These are phyloP conservation scores for Raddia distichophylla DNA, from an alignment of 176 grass and related monocot genomes.

Conservation along the genomic window DNA sequence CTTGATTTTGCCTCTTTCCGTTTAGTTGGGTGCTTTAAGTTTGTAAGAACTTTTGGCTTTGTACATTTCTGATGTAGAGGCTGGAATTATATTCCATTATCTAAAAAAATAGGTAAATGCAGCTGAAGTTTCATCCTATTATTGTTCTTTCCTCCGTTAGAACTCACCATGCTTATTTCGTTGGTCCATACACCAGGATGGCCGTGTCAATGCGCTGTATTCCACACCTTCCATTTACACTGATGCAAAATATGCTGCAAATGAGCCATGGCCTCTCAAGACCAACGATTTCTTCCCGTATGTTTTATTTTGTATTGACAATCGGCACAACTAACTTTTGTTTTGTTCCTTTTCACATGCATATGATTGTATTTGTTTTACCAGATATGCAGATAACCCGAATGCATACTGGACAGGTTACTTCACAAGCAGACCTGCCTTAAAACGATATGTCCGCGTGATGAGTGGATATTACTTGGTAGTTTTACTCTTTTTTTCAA, in stretches of 20 bases:
- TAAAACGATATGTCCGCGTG: conserved; percentile 80
- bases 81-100: too few species aligned
- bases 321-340: neutral
- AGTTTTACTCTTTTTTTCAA: conserved; percentile 14
- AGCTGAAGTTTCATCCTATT: conserved; percentile 8
- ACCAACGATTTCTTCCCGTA: conserved; percentile 98
- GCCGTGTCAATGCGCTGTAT: conserved; percentile 95
- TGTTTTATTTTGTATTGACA: conserved; percentile 36
- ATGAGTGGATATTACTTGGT: conserved; percentile 98
- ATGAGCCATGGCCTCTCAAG: conserved; percentile 89
- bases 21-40: too few species aligned
- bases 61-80: too few species aligned
- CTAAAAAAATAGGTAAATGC: neutral
- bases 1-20: too few species aligned
- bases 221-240: conserved; percentile 99
- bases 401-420: conserved; percentile 98
- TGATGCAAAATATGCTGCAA: conserved; percentile 87
- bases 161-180: conserved; percentile 36
- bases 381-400: conserved; percentile 92
- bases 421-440: conserved; percentile 93
- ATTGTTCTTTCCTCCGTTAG: neutral
- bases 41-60: too few species aligned
- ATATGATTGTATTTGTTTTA: conserved; percentile 44
- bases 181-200: conserved; percentile 67
- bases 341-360: neutral